Conservation (phyloP, 371 early-diverging fungal genomes). For the Saksenaea vasiformis region DNA sequence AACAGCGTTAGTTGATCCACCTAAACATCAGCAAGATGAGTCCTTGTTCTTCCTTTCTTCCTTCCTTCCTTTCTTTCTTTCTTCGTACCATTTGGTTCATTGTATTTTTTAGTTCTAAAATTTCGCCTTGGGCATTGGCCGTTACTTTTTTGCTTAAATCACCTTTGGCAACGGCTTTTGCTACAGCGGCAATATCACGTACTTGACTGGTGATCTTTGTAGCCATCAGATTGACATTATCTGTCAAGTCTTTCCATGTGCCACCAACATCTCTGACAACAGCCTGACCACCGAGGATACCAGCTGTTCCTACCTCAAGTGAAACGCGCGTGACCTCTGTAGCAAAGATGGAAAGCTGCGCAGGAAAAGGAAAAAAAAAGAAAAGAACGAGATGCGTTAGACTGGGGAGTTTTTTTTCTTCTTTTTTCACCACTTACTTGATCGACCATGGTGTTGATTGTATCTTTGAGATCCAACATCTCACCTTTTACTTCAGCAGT, state of each 20-base stretch:
- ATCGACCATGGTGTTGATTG: constrained; percentile 59
- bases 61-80: not conserved
- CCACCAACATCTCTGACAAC: constrained; percentile 54
- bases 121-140: constrained; percentile 44
- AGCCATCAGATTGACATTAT: constrained; percentile 65
- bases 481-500: constrained; percentile 49
- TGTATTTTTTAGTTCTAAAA: constrained; percentile 41
- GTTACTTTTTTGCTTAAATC: constrained; percentile 49
- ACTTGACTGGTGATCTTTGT: constrained; percentile 62
- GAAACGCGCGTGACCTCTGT: constrained; percentile 67
- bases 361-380: constrained; percentile 6
- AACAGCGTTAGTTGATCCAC: not conserved
- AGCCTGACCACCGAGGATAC: constrained; percentile 66
- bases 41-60: not conserved
- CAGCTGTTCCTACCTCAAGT: constrained; percentile 67
- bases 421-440: constrained; percentile 21
- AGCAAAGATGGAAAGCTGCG: constrained; percentile 48
- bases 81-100: constrained; percentile 49
- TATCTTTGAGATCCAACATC: constrained; percentile 51
- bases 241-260: constrained; percentile 66
- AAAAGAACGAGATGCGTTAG: not conserved
- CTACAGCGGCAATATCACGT: constrained; percentile 56
- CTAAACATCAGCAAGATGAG: not conserved
- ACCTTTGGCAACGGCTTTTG: constrained; percentile 57
- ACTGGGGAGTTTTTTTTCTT: not conserved